Evolutionary conservation across 129 eudicot genomes (phyloP), one percentile per base, ranked within the genome.

Genomic region (Lonicera japonica): DNA sequence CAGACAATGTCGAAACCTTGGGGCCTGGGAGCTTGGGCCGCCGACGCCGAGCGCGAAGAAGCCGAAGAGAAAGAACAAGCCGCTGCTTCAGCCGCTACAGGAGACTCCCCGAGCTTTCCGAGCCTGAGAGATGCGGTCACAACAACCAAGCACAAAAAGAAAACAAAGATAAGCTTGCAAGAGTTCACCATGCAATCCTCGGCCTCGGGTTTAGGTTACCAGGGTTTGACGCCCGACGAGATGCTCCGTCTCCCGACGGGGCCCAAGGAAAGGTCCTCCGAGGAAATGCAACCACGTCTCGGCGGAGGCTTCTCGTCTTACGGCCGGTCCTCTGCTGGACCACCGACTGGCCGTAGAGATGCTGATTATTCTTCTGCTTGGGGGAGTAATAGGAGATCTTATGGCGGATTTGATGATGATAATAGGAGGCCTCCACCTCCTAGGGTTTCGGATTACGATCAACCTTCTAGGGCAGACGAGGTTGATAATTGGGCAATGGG

Each of bases 401-500:
- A 77, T 46, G 84, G 87, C 39, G 88, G 84, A 59, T 75, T 73
- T 66, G 90, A 76, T 3, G 80, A 76, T 66, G 88, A 76, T 3
- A 79, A 76, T 47, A 80, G 90, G 18, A 73, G 83, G 63, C 77
- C 78, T 25, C 66, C 74, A 25, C 29, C 64, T 20, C 20, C 78
- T 77, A 70, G 95, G 68, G 81, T 23, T 62, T 62, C 89, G 16
- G 95, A 82, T 21, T 76, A 38, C 53, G 88, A 78, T 53, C 83
- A 76, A 45, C 73, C 84, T 8, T 82, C 89, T 68, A 81, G 96
- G 84, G 94, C 96, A 3, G 96, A 88, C n/a, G 96, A 75, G 77
- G 89, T 79, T 34, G 89, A 79, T 60, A 79, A 88, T 73, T 88
- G 96, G 96, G 86, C 77, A 18, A 52, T 75, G 70, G 45, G 47